Evolutionary conservation across 768 basidiomycete genomes (phyloP).

Genomic region (Polyporus arcularius): DNA sequence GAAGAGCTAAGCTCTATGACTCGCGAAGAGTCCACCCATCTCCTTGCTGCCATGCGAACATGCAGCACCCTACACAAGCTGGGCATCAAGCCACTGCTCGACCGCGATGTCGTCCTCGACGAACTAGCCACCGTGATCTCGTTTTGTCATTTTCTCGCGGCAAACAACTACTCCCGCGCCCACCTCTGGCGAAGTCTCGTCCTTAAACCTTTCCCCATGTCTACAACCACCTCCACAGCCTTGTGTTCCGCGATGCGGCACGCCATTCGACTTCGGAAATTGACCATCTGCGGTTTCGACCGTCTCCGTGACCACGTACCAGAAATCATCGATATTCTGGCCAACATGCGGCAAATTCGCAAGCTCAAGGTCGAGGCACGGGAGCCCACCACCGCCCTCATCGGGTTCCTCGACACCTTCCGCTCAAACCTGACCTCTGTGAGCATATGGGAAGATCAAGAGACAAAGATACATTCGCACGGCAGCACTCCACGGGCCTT

Average conservation of each 20-base stretch:
- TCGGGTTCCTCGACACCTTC: too few species aligned
- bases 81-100: background rate
- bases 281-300: background rate
- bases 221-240: background rate
- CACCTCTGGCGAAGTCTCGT: background rate
- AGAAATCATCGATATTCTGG: background rate
- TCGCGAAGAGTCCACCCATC: background rate
- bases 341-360: background rate
- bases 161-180: background rate
- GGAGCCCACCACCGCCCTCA: too few species aligned
- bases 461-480: too few species aligned
- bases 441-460: too few species aligned
- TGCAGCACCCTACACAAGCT: background rate
- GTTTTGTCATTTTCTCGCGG: background rate
- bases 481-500: too few species aligned
- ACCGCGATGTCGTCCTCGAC: background rate
- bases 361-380: background rate
- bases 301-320: background rate
- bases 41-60: background rate
- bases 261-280: background rate
- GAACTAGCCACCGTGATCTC: background rate
- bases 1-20: background rate
- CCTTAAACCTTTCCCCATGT: background rate
- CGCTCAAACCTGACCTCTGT: too few species aligned
- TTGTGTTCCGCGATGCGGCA: background rate